Evolutionary conservation across 2,329 filamentous ascomycete species (phyloP), one percentile per base, ranked within the genome.

Genomic region (Gaeumannomyces tritici): DNA sequence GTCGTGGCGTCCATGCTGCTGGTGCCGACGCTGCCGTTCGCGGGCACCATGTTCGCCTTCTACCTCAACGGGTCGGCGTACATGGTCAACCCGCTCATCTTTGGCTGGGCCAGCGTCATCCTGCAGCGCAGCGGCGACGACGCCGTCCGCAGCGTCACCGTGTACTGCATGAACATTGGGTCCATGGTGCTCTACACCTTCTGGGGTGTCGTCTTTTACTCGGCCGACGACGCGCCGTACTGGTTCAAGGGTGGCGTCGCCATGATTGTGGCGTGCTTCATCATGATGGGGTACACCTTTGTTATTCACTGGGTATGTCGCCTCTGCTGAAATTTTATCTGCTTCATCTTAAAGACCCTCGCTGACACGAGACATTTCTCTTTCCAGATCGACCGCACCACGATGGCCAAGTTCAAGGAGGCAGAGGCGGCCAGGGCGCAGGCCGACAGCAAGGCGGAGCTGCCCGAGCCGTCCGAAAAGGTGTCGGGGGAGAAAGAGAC

Each of bases 121-220:
- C 83, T 85, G 2, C 82, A 89, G 75, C 79, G 85, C 11, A 81
- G 82, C 62, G 83, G 89, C 67, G 83, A 89, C 64, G 81, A 82
- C 26, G 79, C 85, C 58, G 81, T 87, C 66, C 78, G 88, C 5
- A 84, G 81, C 2, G 80, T 90, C 1, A 87, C 90, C 0, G 81
- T 91, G 47, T 88, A 87, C 0, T 83, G 84, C 18, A 91, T 91
- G 88, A 90, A 90, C 64, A 73, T 87, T 67, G 84, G 84, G 1
- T 88, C 79, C 68, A 89, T 87, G 68, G 83, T 85, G 0, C 77
- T 90, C 7, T 89, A 90, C 68, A 84, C 86, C 0, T 90, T 87
- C 87, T 90, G 88, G 88, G 84, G 80, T 64, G 83, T 90, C 55
- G 66, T 90, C 1, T 90, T 91, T 65, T 90, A 90, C 67, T 82